These are phyloP conservation scores for Ormosia semicastrata DNA, from an alignment of 306 rosid genomes.

Conservation along the genomic window DNA sequence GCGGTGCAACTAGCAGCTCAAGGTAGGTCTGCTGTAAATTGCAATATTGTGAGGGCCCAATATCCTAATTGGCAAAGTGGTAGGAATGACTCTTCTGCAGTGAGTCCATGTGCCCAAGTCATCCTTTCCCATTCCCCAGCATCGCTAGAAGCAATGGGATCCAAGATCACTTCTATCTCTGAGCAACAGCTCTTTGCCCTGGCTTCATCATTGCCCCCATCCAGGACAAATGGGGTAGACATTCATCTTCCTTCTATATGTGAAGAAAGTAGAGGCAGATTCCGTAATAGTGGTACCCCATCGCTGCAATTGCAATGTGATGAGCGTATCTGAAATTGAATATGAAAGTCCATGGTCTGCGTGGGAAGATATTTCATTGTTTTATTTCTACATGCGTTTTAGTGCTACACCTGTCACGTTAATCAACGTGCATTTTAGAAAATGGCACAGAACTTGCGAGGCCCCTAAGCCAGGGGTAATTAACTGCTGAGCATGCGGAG, in stretches of 20 bases:
- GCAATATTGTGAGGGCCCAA: conserved; percentile 30
- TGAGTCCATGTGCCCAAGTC: conserved; percentile 22
- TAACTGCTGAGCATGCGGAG: not conserved
- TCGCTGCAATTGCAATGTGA: conserved; percentile 60
- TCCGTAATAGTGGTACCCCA: conserved; percentile 33
- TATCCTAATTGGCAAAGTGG: conserved; percentile 52
- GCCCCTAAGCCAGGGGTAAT: not conserved
- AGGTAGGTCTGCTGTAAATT: conserved; percentile 34
- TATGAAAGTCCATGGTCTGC: not conserved
- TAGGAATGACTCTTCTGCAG: conserved; percentile 30
- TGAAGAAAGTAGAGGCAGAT: conserved; percentile 47
- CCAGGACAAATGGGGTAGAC: conserved; percentile 35
- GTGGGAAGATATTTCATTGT: conserved; percentile 11
- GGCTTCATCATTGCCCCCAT: conserved; percentile 37
- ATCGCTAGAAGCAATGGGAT: conserved; percentile 33
- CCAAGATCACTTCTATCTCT: conserved; percentile 41
- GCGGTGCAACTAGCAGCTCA: conserved; percentile 44
- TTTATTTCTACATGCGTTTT: conserved; percentile 6
- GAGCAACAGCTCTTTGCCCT: conserved; percentile 46
- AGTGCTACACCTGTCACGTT: not conserved
- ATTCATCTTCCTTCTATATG: conserved; percentile 36
- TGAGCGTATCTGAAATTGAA: conserved; percentile 40
- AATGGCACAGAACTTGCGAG: not conserved
- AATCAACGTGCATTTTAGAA: not conserved
- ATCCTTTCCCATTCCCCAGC: conserved; percentile 34